A percentile compares a stretch with the other conserved stretches of the same genome.
These are phyloP conservation scores for Fusarium buxicola DNA, from an alignment of 2,329 filamentous ascomycete species.

Conservation along the genomic window DNA sequence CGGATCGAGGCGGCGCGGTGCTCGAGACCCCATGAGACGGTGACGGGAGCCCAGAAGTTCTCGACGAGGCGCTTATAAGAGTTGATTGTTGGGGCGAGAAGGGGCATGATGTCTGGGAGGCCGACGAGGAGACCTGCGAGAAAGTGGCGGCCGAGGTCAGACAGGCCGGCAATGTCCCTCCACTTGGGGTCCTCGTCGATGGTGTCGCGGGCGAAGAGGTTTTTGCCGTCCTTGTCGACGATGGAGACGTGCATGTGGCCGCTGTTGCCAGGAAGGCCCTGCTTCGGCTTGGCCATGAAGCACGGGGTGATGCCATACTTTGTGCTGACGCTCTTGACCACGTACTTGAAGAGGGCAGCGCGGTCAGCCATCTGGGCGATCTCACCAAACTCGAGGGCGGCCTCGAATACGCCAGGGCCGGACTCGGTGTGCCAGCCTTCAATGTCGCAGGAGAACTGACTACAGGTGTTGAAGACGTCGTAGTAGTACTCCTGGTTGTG, in stretches of 20 bases:
- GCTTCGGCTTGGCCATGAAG: constrained; percentile 98
- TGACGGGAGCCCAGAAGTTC: constrained; percentile 99
- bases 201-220: constrained; percentile 81
- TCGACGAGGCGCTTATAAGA: constrained; percentile 98
- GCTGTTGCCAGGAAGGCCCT: constrained; percentile 92
- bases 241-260: constrained; percentile 96
- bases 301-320: constrained; percentile 93
- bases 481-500: constrained; percentile 96
- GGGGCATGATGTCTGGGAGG: constrained; percentile 93
- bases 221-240: constrained; percentile 82
- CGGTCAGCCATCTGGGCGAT: constrained; percentile 91
- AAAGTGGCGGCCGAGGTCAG: constrained; percentile 91
- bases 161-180: constrained; percentile 81
- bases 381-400: constrained; percentile 91
- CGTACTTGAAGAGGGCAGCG: constrained; percentile 93
- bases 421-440: constrained; percentile 98
- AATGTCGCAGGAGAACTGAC: constrained; percentile 81
- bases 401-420: constrained; percentile 94
- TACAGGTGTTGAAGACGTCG: constrained; percentile 83
- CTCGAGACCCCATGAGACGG: constrained; percentile 96
- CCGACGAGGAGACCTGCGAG: constrained; percentile 90
- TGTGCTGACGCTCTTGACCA: constrained; percentile 88
- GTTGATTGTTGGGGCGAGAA: constrained; percentile 94
- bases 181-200: constrained; percentile 79
- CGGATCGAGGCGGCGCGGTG: constrained; percentile 93